Conservation (phyloP, 169 alveolate species). For the Perkinsus marinus region DNA sequence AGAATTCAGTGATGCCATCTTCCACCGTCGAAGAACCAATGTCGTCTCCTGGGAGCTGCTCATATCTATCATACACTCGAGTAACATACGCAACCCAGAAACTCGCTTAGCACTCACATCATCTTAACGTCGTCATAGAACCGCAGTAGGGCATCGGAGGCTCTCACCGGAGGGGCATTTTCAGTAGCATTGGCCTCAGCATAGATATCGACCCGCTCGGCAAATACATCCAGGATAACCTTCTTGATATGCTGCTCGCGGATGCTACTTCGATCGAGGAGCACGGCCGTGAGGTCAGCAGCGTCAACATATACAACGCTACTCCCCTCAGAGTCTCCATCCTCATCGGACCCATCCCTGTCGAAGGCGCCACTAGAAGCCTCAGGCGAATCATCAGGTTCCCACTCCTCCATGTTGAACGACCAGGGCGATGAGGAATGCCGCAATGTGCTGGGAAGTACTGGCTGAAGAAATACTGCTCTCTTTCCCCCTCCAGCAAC, state of each 20-base stretch:
- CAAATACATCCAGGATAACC: not conserved
- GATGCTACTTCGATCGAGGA: not conserved
- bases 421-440: too few relatives aligned
- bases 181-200: not conserved
- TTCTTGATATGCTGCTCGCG: not conserved
- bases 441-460: too few relatives aligned
- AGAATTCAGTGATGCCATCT: not conserved
- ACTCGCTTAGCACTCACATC: not conserved
- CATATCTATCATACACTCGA: not conserved
- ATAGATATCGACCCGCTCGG: not conserved
- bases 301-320: not conserved
- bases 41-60: not conserved
- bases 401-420: too few relatives aligned
- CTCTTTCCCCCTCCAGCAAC: too few relatives aligned
- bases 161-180: not conserved
- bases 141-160: not conserved
- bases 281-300: not conserved
- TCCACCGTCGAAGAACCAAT: not conserved
- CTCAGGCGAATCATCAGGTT: too few relatives aligned
- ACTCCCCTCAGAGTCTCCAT: not conserved
- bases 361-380: too few relatives aligned
- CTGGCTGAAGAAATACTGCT: too few relatives aligned
- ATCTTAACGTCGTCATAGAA: not conserved
- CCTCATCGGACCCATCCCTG: too few relatives aligned
- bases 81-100: not conserved